Evolutionary conservation across 208 protist genomes (phyloP).

Genomic region (Angomonas deanei): DNA sequence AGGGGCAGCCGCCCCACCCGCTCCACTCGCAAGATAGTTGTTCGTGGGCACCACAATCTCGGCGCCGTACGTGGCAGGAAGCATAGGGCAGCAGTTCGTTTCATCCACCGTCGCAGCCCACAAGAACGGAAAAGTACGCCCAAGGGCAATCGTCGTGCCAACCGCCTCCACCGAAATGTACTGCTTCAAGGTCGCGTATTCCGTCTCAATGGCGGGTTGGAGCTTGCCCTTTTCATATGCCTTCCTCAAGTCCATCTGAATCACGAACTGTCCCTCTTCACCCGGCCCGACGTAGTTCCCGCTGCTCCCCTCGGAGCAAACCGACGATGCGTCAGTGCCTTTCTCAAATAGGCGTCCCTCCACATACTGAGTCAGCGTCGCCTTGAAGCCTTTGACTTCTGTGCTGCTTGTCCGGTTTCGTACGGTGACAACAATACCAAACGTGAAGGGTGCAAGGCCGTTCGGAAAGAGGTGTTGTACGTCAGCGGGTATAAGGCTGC

Average conservation of each 20-base stretch:
- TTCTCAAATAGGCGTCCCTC: not conserved
- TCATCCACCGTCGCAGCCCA: not conserved
- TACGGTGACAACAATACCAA: not conserved
- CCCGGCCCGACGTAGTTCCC: not conserved
- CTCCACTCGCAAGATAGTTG: not conserved
- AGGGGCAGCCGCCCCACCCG: no score
- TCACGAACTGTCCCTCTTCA: not conserved
- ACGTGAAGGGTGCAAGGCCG: not conserved
- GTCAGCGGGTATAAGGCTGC: not conserved
- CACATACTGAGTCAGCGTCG: not conserved
- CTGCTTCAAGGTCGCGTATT: not conserved
- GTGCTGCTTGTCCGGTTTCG: not conserved
- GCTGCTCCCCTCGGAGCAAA: not conserved
- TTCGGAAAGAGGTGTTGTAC: not conserved
- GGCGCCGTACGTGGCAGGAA: not conserved
- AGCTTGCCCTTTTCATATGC: not conserved
- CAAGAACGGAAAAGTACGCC: not conserved
- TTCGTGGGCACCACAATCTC: not conserved
- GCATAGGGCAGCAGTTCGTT: not conserved
- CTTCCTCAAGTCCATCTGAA: not conserved
- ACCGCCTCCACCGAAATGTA: not conserved
- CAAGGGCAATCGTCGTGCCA: not conserved
- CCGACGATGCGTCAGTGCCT: not conserved
- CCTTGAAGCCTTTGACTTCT: not conserved
- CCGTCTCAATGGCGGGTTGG: not conserved